phyloP scores from a whole-genome alignment of 1,139 yeast genomes.

The Yamadazyma taylorii region DNA sequence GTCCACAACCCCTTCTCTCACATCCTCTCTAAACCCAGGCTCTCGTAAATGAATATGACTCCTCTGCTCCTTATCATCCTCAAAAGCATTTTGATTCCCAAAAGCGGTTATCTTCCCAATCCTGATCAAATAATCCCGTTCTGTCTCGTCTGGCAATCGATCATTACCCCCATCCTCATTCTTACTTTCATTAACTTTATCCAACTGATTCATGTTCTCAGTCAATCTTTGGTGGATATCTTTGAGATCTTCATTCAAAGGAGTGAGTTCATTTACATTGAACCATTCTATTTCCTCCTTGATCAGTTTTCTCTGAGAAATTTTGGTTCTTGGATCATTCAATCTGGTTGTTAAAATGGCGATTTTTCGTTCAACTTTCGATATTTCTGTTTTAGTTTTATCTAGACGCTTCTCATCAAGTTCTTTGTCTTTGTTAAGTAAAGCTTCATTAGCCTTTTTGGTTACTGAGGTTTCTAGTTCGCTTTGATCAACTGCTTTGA shows the following conservation, averaged over 20 bases:
- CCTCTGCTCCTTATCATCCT: conserved; percentile 21
- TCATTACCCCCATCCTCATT: conserved; percentile 22
- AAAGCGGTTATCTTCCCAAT: conserved; percentile 96
- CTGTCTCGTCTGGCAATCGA: conserved; percentile 65
- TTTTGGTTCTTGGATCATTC: conserved; percentile 54
- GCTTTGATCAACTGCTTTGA: conserved; percentile 67
- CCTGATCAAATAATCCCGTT: conserved; percentile 76
- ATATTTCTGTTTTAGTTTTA: conserved; percentile 54
- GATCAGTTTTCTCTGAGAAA: conserved; percentile 62
- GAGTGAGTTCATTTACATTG: conserved; percentile 50
- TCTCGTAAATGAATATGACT: conserved; percentile 37
- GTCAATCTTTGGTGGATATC: conserved; percentile 64
- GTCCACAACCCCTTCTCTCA: conserved; percentile 5
- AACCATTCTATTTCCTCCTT: conserved; percentile 57
- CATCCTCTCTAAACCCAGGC: conserved; percentile 18
- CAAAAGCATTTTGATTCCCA: conserved; percentile 66
- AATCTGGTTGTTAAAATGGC: conserved; percentile 49
- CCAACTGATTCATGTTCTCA: conserved; percentile 24
- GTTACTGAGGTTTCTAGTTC: conserved; percentile 73
- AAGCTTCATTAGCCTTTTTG: conserved; percentile 61
- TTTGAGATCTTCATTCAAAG: conserved; percentile 55
- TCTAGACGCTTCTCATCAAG: conserved; percentile 72
- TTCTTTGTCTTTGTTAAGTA: conserved; percentile 64
- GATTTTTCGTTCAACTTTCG: conserved; percentile 44
- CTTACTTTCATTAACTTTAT: conserved; percentile 13